A percentile compares a stretch with the other conserved stretches of the same genome.
Conservation (phyloP, 2,329 filamentous ascomycete species). For the Aspergillus sp. region DNA sequence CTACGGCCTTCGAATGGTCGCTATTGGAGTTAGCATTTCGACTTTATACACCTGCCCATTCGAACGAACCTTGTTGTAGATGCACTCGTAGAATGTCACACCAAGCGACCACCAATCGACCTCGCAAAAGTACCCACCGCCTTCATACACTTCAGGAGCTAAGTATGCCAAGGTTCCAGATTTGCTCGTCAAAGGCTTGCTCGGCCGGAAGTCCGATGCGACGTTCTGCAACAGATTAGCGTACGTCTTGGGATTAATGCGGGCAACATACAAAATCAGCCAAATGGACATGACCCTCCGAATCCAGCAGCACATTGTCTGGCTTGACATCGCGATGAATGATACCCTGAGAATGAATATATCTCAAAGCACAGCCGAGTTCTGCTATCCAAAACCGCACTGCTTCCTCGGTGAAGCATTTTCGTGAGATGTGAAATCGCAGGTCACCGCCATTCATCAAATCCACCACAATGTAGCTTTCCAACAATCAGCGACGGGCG, state of each 20-base stretch:
- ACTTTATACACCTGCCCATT: too few species aligned
- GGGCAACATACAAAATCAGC: slow-evolving; percentile 78
- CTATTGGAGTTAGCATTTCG: slow-evolving; percentile 45
- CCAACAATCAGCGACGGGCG: slow-evolving; percentile 17
- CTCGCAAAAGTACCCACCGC: slow-evolving; percentile 80
- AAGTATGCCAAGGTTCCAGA: slow-evolving; percentile 95
- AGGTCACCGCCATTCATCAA: slow-evolving; percentile 97
- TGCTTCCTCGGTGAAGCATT: slow-evolving; percentile 96
- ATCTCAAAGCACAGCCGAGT: slow-evolving; percentile 82
- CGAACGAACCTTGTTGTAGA: slow-evolving; percentile 82
- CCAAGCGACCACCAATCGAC: slow-evolving; percentile 99
- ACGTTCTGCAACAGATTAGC: slow-evolving; percentile 65
- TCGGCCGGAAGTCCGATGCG: slow-evolving; percentile 82
- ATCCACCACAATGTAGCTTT: slow-evolving; percentile 86
- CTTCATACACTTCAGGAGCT: slow-evolving; percentile 89
- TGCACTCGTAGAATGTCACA: slow-evolving; percentile 98
- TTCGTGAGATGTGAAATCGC: slow-evolving; percentile 94
- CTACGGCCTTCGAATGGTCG: slow-evolving; percentile 89
- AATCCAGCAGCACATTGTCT: slow-evolving; percentile 83
- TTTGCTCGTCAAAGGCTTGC: slow-evolving; percentile 84
- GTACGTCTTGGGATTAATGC: not conserved
- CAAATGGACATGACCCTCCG: slow-evolving; percentile 90
- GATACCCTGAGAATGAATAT: slow-evolving; percentile 80
- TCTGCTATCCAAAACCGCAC: slow-evolving; percentile 97
- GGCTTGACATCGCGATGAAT: slow-evolving; percentile 90